phyloP scores from a whole-genome alignment of 1,284 basidiomycete species.

The Limonomyces culmigenus region DNA sequence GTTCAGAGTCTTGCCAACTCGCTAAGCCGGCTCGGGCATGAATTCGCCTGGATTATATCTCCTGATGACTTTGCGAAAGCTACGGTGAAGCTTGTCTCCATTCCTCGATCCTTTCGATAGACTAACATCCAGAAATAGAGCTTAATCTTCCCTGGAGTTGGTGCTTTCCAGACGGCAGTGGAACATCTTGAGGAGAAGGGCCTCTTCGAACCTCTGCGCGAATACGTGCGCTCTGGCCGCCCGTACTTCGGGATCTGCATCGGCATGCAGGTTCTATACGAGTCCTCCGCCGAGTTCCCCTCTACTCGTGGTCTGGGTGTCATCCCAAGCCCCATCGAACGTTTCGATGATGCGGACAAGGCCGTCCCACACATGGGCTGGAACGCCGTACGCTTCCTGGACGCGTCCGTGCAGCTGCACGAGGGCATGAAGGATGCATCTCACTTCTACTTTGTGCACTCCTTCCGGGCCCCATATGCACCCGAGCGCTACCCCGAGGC shows the following conservation, averaged over 20 bases:
- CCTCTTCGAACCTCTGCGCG: constrained; percentile 64
- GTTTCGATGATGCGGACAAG: constrained; percentile 59
- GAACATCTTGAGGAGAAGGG: constrained; percentile 59
- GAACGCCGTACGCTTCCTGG: constrained; percentile 58
- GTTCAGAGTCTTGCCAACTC: constrained; percentile 92
- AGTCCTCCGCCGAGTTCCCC: constrained; percentile 65
- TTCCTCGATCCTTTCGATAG: background rate
- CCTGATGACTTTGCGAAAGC: constrained; percentile 82
- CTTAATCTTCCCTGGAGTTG: constrained; percentile 97
- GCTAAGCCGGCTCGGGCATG: constrained; percentile 71
- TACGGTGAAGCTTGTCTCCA: constrained; percentile 43
- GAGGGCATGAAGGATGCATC: constrained; percentile 29
- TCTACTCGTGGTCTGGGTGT: constrained; percentile 47
- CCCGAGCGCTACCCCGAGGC: constrained; percentile 31
- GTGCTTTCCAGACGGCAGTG: constrained; percentile 84
- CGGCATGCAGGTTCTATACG: constrained; percentile 91
- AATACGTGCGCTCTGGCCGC: constrained; percentile 78
- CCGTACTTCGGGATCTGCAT: constrained; percentile 99
- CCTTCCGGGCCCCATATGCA: constrained; percentile 71
- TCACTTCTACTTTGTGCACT: constrained; percentile 96
- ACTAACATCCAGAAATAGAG: constrained; percentile 39
- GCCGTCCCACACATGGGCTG: constrained; percentile 98
- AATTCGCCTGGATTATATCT: constrained; percentile 80
- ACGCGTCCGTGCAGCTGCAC: constrained; percentile 20
- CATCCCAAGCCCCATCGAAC: constrained; percentile 52